Percentiles rank a stretch among this genome's conserved stretches.
Evolutionary conservation across 176 grass and related monocot species (phyloP).

Genomic region (Carex pumila): DNA sequence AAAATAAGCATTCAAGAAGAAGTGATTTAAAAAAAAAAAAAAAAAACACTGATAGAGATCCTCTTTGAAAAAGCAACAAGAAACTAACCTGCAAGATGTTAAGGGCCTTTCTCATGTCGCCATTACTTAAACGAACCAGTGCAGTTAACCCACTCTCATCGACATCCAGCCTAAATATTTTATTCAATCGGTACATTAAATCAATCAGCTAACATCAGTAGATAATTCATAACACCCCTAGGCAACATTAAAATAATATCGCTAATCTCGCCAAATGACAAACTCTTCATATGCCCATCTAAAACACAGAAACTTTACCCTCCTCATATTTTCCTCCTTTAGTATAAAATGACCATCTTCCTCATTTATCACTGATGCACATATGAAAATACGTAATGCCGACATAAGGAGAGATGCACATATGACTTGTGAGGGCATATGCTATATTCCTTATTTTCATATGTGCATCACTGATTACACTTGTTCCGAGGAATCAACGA

Average conservation of each 20-base stretch:
- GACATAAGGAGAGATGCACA: too few relatives aligned
- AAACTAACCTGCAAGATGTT: conserved; percentile 90
- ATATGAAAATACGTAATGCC: too few relatives aligned
- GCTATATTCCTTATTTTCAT: neutral
- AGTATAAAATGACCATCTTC: neutral
- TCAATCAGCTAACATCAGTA: neutral
- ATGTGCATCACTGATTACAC: neutral
- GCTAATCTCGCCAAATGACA: neutral
- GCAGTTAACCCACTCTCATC: conserved; percentile 74
- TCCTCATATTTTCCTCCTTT: neutral
- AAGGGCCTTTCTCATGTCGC: conserved; percentile 96
- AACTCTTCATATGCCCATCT: neutral
- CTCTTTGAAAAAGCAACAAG: neutral
- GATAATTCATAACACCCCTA: neutral
- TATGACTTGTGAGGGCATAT: neutral
- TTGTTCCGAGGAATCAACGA: neutral
- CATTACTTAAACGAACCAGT: conserved; percentile 72
- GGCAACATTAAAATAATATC: neutral
- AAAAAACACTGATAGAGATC: neutral
- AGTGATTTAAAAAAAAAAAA: neutral
- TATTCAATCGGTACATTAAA: neutral
- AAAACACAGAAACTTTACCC: neutral
- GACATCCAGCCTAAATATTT: conserved; percentile 63
- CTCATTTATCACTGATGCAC: neutral
- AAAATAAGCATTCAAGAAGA: conserved; percentile 6